phyloP scores from a whole-genome alignment of 768 basidiomycete genomes.

The Chalciporus chontae region DNA sequence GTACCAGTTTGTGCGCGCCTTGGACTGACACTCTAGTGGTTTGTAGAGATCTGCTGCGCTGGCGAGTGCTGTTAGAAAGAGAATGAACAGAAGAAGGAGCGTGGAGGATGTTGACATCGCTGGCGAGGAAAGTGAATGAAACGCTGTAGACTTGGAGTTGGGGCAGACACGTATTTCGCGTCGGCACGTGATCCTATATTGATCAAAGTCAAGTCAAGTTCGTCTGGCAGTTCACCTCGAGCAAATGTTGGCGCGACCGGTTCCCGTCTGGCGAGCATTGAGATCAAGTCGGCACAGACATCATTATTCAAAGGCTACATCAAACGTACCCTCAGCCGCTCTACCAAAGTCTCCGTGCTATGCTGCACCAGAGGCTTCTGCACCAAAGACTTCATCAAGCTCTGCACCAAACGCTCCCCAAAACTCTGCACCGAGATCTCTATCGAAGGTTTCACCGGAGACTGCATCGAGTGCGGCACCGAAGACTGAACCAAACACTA shows the following conservation, averaged over 20 bases:
- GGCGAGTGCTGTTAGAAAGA: constrained; percentile 28
- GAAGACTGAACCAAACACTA: no score
- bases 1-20: constrained; percentile 27
- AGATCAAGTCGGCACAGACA: constrained; percentile 6
- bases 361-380: no score
- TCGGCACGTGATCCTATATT: constrained; percentile 23
- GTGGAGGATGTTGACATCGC: constrained; percentile 28
- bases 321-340: no score
- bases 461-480: background rate
- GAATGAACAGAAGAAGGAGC: constrained; percentile 27
- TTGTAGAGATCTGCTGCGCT: constrained; percentile 78
- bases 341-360: no score
- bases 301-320: constrained; percentile 17
- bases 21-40: constrained; percentile 68
- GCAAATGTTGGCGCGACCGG: constrained; percentile 18
- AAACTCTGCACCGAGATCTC: no score
- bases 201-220: no score
- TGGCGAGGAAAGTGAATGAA: background rate
- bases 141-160: background rate
- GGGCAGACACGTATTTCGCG: constrained; percentile 27
- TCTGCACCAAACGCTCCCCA: no score
- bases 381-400: no score
- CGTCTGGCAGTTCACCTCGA: background rate
- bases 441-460: background rate
- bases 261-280: constrained; percentile 1